Conservation (phyloP, 495 filamentous ascomycete species). For the Neurospora sp. region DNA sequence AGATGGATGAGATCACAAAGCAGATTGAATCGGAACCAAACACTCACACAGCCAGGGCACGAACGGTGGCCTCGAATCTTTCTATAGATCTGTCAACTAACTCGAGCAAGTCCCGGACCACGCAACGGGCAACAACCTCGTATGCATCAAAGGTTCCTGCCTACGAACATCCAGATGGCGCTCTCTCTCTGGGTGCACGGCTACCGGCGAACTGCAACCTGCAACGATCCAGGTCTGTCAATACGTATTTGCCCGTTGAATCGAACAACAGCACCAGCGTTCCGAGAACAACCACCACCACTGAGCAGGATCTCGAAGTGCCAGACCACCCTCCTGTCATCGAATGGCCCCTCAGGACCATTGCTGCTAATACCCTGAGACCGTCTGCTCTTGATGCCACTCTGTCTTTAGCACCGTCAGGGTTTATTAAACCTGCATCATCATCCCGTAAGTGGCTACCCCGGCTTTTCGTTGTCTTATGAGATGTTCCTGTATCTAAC, state of each 20-base stretch:
- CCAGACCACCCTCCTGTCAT: not conserved
- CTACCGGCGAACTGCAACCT: not conserved
- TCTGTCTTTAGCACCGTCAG: not conserved
- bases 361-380: not conserved
- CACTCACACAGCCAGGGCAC: not conserved
- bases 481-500: not conserved
- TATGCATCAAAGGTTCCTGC: not conserved
- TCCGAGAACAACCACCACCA: not conserved
- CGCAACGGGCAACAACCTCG: not conserved
- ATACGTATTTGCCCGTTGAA: slow-evolving; percentile 8
- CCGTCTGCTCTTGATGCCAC: not conserved
- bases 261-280: not conserved
- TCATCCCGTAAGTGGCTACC: not conserved
- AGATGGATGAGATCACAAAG: not conserved
- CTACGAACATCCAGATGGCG: not conserved
- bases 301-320: not conserved
- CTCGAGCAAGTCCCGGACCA: not conserved
- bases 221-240: slow-evolving; percentile 13
- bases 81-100: not conserved
- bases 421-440: not conserved
- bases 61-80: not conserved
- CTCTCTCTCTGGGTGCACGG: not conserved
- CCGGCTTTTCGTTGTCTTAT: not conserved
- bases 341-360: not conserved
- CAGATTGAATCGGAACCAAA: not conserved